These are phyloP conservation scores for Eucalyptus camaldulensis DNA, from an alignment of 345 rosid species.

Conservation along the genomic window DNA sequence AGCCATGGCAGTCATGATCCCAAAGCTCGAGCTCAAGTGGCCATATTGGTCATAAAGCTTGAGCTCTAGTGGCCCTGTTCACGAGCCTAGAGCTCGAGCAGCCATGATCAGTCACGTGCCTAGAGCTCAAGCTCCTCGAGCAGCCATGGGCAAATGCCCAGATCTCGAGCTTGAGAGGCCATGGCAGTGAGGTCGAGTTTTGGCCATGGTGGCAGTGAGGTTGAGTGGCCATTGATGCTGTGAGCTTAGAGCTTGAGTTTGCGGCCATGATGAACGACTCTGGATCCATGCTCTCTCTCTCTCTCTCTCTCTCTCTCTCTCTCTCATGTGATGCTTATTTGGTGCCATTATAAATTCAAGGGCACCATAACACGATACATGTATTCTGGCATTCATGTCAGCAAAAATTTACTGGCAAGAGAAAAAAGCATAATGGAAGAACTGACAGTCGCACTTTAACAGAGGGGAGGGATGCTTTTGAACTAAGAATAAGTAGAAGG, in stretches of 20 bases:
- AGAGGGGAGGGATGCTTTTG: background rate
- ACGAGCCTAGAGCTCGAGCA: background rate
- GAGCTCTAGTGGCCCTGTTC: background rate
- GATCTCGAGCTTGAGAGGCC: background rate
- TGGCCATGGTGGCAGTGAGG: background rate
- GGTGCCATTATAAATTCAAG: background rate
- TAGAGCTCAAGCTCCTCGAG: background rate
- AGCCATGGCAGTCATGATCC: background rate
- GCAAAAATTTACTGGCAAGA: background rate
- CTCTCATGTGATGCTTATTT: background rate
- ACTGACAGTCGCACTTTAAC: background rate
- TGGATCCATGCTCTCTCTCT: background rate
- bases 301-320: background rate
- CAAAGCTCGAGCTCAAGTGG: background rate
- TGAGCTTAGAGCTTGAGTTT: background rate
- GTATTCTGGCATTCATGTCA: background rate
- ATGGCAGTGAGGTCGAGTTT: background rate
- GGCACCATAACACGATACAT: background rate
- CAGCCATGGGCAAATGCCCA: background rate
- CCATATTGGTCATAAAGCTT: background rate
- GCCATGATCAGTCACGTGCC: background rate
- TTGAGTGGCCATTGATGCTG: background rate
- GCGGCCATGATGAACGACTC: background rate
- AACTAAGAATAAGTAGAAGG: background rate
- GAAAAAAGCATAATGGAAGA: background rate